Evolutionary conservation across 805 yeast genomes (phyloP).

Genomic region (Kazachstania bromeliacearum): DNA sequence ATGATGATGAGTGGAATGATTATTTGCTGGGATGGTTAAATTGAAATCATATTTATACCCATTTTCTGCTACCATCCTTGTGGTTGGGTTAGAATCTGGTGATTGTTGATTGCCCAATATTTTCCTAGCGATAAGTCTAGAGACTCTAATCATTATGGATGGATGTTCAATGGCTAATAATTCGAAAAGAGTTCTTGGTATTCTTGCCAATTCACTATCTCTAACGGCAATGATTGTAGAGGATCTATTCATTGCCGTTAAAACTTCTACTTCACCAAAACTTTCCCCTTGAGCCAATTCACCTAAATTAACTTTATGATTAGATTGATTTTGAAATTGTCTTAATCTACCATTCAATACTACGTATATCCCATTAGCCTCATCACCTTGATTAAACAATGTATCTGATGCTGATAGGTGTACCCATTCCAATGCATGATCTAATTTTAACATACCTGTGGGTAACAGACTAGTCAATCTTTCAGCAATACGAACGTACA

Average conservation of each 20-base stretch:
- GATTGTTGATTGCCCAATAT: conserved; percentile 16
- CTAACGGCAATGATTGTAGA: conserved; percentile 74
- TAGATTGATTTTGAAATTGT: conserved; percentile 33
- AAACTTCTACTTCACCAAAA: conserved; percentile 89
- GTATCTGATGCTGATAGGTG: conserved; percentile 81
- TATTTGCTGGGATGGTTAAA: conserved; percentile 28
- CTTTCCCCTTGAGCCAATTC: conserved; percentile 94
- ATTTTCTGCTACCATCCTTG: conserved; percentile 11
- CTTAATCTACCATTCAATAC: conserved; percentile 84
- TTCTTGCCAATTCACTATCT: conserved; percentile 88
- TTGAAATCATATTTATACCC: conserved; percentile 23
- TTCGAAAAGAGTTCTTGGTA: conserved; percentile 85
- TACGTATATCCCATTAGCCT: conserved; percentile 84
- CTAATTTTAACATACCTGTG: conserved; percentile 59
- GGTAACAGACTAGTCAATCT: conserved; percentile 60
- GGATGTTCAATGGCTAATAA: conserved; percentile 78
- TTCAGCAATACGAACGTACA: conserved; percentile 71
- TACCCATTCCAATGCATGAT: conserved; percentile 92
- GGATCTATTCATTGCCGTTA: conserved; percentile 66
- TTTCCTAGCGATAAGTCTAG: conserved; percentile 72
- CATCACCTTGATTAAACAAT: conserved; percentile 71
- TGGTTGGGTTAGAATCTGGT: conserved; percentile 5
- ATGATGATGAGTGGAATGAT: conserved; percentile 4
- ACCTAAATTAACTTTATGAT: conserved; percentile 31
- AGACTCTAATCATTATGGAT: conserved; percentile 79